Conservation (phyloP, 108 stramenopile genomes). For the Nitzschia sp. region DNA sequence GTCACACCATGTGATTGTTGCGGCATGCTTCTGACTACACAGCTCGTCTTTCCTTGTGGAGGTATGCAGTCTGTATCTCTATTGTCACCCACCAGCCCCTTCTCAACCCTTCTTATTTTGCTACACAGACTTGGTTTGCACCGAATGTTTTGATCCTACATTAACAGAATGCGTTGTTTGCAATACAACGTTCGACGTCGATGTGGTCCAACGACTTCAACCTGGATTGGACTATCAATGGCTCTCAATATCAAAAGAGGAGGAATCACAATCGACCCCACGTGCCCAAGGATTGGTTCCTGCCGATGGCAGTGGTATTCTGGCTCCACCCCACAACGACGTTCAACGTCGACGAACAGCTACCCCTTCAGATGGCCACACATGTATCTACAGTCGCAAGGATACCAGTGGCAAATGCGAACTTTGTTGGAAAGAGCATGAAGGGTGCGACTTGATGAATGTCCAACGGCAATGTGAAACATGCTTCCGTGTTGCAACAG, state of each 20-base stretch:
- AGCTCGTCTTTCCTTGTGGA: conserved; percentile 72
- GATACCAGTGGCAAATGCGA: conserved; percentile 59
- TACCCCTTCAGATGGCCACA: conserved; percentile 59
- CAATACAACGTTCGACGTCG: conserved; percentile 59
- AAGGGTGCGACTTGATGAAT: conserved; percentile 55
- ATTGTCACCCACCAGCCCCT: background rate
- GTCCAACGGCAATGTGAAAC: conserved; percentile 37
- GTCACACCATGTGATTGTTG: conserved; percentile 67
- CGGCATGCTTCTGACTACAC: conserved; percentile 56
- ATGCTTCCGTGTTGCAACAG: conserved; percentile 54
- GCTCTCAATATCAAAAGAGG: conserved; percentile 46
- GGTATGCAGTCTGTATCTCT: background rate
- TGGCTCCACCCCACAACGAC: conserved; percentile 20
- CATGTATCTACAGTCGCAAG: conserved; percentile 48
- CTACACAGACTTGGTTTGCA: conserved; percentile 54
- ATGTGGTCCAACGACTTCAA: conserved; percentile 80
- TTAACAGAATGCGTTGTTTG: conserved; percentile 47
- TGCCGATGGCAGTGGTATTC: background rate
- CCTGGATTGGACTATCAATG: conserved; percentile 62
- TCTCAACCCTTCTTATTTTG: background rate
- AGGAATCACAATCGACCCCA: conserved; percentile 26
- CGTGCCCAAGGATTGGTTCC: background rate
- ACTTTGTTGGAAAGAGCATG: conserved; percentile 69
- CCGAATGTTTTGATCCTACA: conserved; percentile 73
- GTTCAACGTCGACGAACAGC: conserved; percentile 27